phyloP scores from a whole-genome alignment of 176 grass and related monocot species.

The Paspalum vaginatum region DNA sequence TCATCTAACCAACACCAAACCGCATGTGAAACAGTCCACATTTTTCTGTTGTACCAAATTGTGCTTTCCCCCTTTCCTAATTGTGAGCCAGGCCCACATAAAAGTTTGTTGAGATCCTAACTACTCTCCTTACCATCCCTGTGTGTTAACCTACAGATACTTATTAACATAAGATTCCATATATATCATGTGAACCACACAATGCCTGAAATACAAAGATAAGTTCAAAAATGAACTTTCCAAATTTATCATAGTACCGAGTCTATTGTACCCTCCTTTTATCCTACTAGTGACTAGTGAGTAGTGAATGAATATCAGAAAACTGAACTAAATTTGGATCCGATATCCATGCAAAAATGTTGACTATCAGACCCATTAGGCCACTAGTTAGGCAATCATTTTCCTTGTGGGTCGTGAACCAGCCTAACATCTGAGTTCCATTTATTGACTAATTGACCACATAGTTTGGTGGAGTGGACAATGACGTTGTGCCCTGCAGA shows the following conservation, averaged over 20 bases:
- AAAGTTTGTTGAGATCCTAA: slow-evolving; percentile 32
- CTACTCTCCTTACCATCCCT: background rate
- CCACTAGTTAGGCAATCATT: slow-evolving; percentile 23
- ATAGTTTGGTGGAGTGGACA: slow-evolving; percentile 26
- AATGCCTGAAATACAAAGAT: background rate
- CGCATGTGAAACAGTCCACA: slow-evolving; percentile 24
- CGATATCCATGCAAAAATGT: slow-evolving; percentile 1
- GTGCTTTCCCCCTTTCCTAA: background rate
- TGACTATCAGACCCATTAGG: slow-evolving; percentile 6
- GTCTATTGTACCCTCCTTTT: background rate
- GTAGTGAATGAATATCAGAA: background rate
- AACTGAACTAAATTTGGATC: background rate
- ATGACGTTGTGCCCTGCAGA: slow-evolving; percentile 22
- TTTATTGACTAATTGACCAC: background rate
- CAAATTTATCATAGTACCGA: background rate
- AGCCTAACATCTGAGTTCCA: slow-evolving; percentile 16
- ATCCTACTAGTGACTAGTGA: slow-evolving; percentile 2
- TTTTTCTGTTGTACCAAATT: slow-evolving; percentile 42
- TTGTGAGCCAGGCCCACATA: background rate
- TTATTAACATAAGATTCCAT: background rate
- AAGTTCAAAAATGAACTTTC: background rate
- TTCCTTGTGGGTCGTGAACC: slow-evolving; percentile 1
- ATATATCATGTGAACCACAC: slow-evolving; percentile 22
- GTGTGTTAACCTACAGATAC: background rate
- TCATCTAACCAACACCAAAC: background rate